Evolutionary conservation across 805 yeast species (phyloP), one percentile per base, ranked within the genome.

Genomic region (Lachancea kluyveri): DNA sequence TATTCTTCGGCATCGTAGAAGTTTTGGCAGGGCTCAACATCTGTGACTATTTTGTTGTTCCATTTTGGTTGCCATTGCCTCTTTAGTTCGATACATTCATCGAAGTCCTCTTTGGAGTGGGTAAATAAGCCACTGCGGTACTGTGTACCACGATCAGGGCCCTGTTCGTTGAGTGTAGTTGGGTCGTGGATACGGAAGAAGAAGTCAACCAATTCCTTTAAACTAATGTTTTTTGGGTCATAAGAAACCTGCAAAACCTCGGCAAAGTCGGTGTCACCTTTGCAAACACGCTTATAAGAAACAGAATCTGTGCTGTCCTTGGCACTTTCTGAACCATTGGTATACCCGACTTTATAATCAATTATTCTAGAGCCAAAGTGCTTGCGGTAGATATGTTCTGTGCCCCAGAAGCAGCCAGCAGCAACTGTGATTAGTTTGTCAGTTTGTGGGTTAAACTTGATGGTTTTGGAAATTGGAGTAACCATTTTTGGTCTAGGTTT

Each of bases 1-100:
- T 88, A 90, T 21, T 78, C 88, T 59, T 90, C 98, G n/a, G 96
- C 97, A 52, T 88, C 96, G 65, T 78, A 80, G 68, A 84, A 92
- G 37, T 65, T 67, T 30, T 64, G 54, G 26, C 86, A 68, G 6
- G 83, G 80, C 50, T 74, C 81, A 31, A 88, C 72, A 26, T 60
- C 62, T 1, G 97, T 87, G 27, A 64, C 80, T 17, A 92, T 79
- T 36, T 64, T 62, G 48, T 79, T 68, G 28, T 68, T 66, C 83
- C 90, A 92, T 37, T 72, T 68, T 35, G 72, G 71, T 54, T 87
- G 92, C 53, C 76, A 67, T 28, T 65, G 67, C 15, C 69, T 68
- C 42, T 70, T 68, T 2, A 68, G 64, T 17, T 57, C 46, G 32
- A 59, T 41, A 3, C 83, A 78, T 10, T 62, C 53, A 3, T 56